Conservation (phyloP, 257 asterid genomes). For the Nicotiana benthamiana region DNA sequence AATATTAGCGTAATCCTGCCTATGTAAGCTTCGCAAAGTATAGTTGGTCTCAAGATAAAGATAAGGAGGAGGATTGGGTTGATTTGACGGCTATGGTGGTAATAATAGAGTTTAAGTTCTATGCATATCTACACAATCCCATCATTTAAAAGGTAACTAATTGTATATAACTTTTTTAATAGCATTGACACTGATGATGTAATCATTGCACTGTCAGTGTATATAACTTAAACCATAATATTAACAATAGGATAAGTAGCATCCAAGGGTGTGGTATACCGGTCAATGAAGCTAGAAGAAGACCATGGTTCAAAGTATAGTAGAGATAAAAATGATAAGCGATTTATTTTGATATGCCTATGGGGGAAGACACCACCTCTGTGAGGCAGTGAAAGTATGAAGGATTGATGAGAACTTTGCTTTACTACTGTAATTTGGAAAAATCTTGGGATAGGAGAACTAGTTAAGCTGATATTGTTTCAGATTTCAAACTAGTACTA, state of each 20-base stretch:
- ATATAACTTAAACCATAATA: too few species aligned
- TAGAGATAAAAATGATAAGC: neutral
- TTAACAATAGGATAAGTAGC: neutral
- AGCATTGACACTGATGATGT: too few species aligned
- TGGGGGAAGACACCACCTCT: too few species aligned
- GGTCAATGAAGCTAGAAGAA: neutral
- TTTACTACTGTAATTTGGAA: neutral
- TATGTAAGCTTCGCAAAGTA: too few species aligned
- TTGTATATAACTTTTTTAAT: too few species aligned
- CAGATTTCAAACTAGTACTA: neutral
- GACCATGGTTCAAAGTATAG: neutral
- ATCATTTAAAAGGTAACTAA: too few species aligned
- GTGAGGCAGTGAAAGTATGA: too few species aligned
- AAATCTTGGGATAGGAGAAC: neutral
- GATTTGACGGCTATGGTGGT: neutral
- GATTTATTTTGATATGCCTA: too few species aligned
- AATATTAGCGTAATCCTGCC: neutral
- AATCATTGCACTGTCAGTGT: too few species aligned
- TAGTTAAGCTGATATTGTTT: neutral
- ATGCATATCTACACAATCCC: too few species aligned
- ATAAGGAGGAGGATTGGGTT: neutral
- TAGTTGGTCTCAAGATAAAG: too few species aligned
- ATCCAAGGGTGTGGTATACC: neutral
- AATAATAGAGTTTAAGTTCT: neutral
- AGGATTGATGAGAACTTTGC: neutral